phyloP scores from a whole-genome alignment of 2,329 filamentous ascomycete genomes.

The Leptographium radiaticola region DNA sequence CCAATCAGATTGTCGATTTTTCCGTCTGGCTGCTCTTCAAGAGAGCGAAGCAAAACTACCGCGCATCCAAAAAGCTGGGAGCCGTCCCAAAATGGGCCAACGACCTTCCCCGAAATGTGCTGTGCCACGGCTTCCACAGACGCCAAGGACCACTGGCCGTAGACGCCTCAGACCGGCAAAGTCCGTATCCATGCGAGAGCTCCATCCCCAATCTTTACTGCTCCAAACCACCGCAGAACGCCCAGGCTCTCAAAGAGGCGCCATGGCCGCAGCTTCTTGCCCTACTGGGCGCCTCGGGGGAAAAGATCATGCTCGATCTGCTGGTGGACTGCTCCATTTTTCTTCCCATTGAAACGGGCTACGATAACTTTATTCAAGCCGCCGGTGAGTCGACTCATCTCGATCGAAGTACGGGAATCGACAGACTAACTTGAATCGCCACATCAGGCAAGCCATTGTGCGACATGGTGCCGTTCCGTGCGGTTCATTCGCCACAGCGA shows the following conservation, averaged over 20 bases:
- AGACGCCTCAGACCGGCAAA: neutral
- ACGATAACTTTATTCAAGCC: slow-evolving; percentile 62
- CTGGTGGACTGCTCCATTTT: slow-evolving; percentile 72
- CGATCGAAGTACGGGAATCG: neutral
- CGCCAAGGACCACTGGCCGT: slow-evolving; percentile 13
- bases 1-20: slow-evolving; percentile 59
- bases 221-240: slow-evolving; percentile 55
- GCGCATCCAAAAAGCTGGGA: slow-evolving; percentile 34
- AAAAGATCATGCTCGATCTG: slow-evolving; percentile 64
- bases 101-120: slow-evolving; percentile 24
- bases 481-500: neutral
- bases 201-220: slow-evolving; percentile 53
- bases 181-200: neutral
- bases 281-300: slow-evolving; percentile 62
- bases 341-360: slow-evolving; percentile 41
- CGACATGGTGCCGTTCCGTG: neutral
- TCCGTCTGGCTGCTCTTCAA: slow-evolving; percentile 67
- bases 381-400: slow-evolving; percentile 43
- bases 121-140: slow-evolving; percentile 72
- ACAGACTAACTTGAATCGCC: neutral
- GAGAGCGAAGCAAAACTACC: slow-evolving; percentile 28
- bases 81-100: neutral
- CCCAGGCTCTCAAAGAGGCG: slow-evolving; percentile 50
- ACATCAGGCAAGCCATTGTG: slow-evolving; percentile 5
- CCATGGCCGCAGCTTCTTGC: slow-evolving; percentile 67